Evolutionary conservation across 257 asterid species (phyloP), one percentile per base, ranked within the genome.

Genomic region (Ilex aquifolium): DNA sequence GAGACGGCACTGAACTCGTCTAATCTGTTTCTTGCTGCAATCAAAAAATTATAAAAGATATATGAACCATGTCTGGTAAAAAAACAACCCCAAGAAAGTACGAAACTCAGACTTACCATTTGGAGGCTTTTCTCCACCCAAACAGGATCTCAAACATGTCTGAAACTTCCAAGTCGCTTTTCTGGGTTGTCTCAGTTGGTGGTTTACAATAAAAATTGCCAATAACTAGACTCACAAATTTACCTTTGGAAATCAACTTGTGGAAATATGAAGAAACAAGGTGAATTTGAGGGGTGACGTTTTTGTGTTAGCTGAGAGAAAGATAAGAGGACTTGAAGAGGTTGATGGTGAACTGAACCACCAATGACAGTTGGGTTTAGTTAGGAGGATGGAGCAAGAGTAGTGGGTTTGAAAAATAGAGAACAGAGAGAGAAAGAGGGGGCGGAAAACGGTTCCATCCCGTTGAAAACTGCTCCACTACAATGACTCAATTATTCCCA

Each of bases 51-150:
- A 17, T 49, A 10, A 53, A 8, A 42, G 3, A 7, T 39, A 54
- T 44, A 11, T 52, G 31, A 50, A 9, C 42, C 32, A 32, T 50
- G 7, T 10, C 31, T 4, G 10, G 6, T n/a, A 49, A 31, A 21
- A 31, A 0, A 4, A 68, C 48, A 27, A 59, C 39, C 0, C 31
- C 39, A 4, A 46, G 3, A 31, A 32, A 42, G 1, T 53, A 27
- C 7, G 31, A 44, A 21, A 51, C 55, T 11, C 36, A 3, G 29
- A 32, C 14, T 0, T 66, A 90, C 97, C 96, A 90, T 80, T 87
- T 91, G 5, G 95, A 80, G 66, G 95, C 96, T 76, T 85, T 88
- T 79, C 89, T 79, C 96, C 97, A 91, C 11, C 97, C 91, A 61
- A 88, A 85, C 3, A 90, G 69, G 66, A 80, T 14, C 58, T 74